phyloP scores from a whole-genome alignment of 768 basidiomycete genomes.

The Strobilomyces dryophilus region DNA sequence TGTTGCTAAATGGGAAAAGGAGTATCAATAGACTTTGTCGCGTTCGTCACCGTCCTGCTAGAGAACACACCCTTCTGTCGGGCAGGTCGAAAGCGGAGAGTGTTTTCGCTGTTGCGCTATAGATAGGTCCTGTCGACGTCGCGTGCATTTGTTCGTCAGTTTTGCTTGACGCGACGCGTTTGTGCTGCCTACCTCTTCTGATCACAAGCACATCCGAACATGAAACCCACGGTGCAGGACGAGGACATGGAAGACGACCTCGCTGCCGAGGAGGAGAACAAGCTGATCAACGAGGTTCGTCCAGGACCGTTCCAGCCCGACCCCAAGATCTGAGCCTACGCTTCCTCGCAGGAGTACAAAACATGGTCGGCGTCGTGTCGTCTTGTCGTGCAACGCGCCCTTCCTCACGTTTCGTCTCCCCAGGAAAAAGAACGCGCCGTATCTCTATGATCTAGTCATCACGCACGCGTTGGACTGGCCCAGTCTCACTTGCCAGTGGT shows the following conservation, averaged over 20 bases:
- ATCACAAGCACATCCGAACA: conserved; percentile 15
- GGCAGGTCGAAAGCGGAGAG: conserved; percentile 5
- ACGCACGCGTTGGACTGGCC: conserved; percentile 99
- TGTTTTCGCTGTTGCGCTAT: conserved; percentile 1
- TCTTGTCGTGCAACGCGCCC: neutral
- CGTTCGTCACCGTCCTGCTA: conserved; percentile 22
- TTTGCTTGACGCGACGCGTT: conserved; percentile 24
- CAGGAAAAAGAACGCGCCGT: conserved; percentile 97
- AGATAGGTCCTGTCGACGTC: conserved; percentile 2
- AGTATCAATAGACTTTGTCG: conserved; percentile 45
- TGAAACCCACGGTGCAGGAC: conserved; percentile 44
- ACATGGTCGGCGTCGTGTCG: conserved; percentile 53
- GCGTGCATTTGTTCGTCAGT: neutral
- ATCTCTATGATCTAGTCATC: conserved; percentile 95
- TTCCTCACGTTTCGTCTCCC: neutral
- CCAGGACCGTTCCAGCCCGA: neutral
- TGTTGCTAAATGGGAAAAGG: conserved; percentile 69
- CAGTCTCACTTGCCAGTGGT: conserved; percentile 96
- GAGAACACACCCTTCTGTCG: conserved; percentile 15
- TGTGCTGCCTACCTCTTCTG: neutral
- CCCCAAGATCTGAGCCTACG: conserved; percentile 8
- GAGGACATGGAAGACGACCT: conserved; percentile 80
- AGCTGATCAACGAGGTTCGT: conserved; percentile 79
- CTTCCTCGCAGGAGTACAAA: conserved; percentile 66
- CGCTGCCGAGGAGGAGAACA: conserved; percentile 83